phyloP scores from a whole-genome alignment of 306 rosid species.

The Vigna hirtella region DNA sequence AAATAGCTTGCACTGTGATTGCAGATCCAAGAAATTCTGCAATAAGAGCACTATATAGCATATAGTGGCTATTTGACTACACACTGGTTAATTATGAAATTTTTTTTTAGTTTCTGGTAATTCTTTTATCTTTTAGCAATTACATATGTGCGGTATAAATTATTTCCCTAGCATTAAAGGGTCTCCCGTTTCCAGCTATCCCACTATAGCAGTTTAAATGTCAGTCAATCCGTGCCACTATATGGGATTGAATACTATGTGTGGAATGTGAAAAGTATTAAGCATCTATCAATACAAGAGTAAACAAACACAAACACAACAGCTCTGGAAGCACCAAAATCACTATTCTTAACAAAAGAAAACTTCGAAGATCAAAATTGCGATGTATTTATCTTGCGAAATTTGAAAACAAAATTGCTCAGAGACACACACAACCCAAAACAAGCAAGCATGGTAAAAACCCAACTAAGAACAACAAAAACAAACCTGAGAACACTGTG shows the following conservation, averaged over 20 bases:
- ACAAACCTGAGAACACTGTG: constrained; percentile 88
- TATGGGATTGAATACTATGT: not conserved
- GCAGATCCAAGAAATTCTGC: not conserved
- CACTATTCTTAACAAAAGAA: constrained; percentile 12
- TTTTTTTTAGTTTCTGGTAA: not conserved
- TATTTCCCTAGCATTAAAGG: not conserved
- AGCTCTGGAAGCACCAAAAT: not conserved
- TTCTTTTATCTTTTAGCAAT: not conserved
- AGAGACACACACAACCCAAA: not conserved
- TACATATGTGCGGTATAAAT: not conserved
- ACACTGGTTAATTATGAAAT: not conserved
- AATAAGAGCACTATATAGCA: not conserved
- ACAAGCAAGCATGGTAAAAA: constrained; percentile 16
- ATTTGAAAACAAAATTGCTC: not conserved
- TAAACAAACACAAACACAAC: not conserved
- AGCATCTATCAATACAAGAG: not conserved
- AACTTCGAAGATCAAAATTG: constrained; percentile 2
- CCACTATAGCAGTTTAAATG: not conserved
- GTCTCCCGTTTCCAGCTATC: not conserved
- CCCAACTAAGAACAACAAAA: constrained; percentile 30
- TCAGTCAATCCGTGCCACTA: not conserved
- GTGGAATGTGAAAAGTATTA: not conserved
- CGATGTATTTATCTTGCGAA: not conserved
- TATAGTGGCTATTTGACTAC: not conserved
- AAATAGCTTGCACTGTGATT: not conserved